Evolutionary conservation across 1,139 yeast species (phyloP), one percentile per base, ranked within the genome.

Genomic region (Debaryomyces coudertii): DNA sequence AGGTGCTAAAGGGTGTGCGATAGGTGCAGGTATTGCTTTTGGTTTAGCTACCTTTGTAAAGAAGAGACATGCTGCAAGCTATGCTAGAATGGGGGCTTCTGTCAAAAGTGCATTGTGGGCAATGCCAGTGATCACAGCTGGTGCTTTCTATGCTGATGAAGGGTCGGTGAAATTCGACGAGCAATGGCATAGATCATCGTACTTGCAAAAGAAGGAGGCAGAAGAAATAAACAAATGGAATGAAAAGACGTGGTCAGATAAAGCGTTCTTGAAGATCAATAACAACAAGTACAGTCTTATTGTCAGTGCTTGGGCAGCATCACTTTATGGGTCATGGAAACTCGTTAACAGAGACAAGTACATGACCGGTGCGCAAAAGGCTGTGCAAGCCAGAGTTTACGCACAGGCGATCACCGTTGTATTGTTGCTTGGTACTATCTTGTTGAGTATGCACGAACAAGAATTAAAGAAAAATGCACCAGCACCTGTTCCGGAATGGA

Each of bases 351-450:
- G 77, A 52, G 96, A 90, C 66, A 82, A 81, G 55, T 74, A 81
- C 65, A 76, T 89, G 83, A 81, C 89, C 47, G 79, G 73, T 48
- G 71, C 95, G 1, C 96, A 90, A 66, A 90, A 90, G 69, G 78
- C 87, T 39, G 96, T 88, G 23, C 95, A 87, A 63, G 96, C 96
- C 20, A 83, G 97, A 77, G 89, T 90, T 81, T 88, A 87, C 61
- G 96, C 96, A 2, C 97, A 90, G 66, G 90, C 87, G 48, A 68
- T 88, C 48, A 82, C 90, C 2, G 86, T 85, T 44, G 77, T 77
- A 8, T 68, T 85, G 48, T 67, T 85, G 54, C 67, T 85, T 52
- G 85, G 81, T 35, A 79, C 90, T 3, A 73, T 85, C 53, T 80
- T 83, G 40, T 68, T 85, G 55, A 71, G 81, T 33, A 69, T 82